A percentile compares a stretch with the other conserved stretches of the same genome.
phyloP scores from a whole-genome alignment of 2,329 filamentous ascomycete species.

The Epicoccum sorghinum region DNA sequence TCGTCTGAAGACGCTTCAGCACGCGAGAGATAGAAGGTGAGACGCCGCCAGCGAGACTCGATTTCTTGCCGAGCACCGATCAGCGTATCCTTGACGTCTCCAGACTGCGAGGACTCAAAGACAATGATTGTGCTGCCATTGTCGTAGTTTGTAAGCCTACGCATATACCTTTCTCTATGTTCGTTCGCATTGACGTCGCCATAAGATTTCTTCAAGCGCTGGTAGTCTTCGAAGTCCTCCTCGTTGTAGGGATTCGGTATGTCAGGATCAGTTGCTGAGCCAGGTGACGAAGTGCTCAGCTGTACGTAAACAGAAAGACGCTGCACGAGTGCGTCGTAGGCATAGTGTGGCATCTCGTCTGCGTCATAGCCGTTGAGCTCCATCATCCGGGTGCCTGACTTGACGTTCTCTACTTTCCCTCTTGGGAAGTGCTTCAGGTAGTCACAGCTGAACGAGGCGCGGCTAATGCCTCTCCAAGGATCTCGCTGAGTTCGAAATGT shows the following conservation, averaged over 20 bases:
- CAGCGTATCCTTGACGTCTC: constrained; percentile 56
- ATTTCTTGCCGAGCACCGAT: constrained; percentile 57
- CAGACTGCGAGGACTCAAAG: constrained; percentile 58
- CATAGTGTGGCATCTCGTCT: constrained; percentile 51
- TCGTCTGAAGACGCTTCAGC: constrained; percentile 40
- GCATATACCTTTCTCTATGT: constrained; percentile 46
- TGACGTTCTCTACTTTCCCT: constrained; percentile 25
- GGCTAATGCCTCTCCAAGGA: constrained; percentile 58
- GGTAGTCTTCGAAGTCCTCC: constrained; percentile 43
- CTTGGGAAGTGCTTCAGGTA: constrained; percentile 56
- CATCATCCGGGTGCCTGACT: constrained; percentile 51
- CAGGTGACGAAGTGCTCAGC: constrained; percentile 50
- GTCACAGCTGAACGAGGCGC: constrained; percentile 59
- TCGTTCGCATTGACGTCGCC: constrained; percentile 36
- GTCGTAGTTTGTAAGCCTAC: constrained; percentile 53
- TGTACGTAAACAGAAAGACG: constrained; percentile 59
- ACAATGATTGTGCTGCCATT: constrained; percentile 59
- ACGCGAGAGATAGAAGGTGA: constrained; percentile 57
- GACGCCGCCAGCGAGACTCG: constrained; percentile 59
- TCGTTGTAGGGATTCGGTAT: constrained; percentile 55
- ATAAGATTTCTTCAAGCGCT: constrained; percentile 38
- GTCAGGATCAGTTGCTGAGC: constrained; percentile 48
- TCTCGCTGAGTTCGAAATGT: constrained; percentile 58
- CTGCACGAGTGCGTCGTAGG: constrained; percentile 58
- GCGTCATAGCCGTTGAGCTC: constrained; percentile 58